Base-by-base conservation (phyloP, 495 filamentous ascomycete genomes). In the Penicillium maclennaniae region DNA sequence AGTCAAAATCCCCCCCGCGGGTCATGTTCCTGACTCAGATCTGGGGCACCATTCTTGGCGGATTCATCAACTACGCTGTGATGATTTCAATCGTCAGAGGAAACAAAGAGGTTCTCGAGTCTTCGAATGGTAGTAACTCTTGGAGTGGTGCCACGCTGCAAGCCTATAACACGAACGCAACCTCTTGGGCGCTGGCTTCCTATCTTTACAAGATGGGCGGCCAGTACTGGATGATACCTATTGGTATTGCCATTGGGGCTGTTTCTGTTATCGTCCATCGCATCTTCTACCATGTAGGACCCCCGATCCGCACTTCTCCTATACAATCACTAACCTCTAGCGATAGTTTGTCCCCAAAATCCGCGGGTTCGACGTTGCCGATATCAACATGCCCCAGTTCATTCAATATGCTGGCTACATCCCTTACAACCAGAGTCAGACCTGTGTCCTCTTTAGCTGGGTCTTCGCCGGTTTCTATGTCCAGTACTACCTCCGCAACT, bases 401-500 rank as follows among this genome's bases (percentile, higher is more conserved):
- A 65, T 77, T 36, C 64, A 70, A 40, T 77, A 71, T 36, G 69
- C 74, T 21, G 76, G 74, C 19, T 66, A 62, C 26, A 73, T 75
- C 48, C 75, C 74, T 2, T 78, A 76, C 56, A 73, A 76, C 43
- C 61, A 64, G 21, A 67, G 59, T 12, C 74, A 77, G 58, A 77
- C 76, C 8, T 67, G 63, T 26, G 62, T 65, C 14, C 31, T 79
- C 42, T 54, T 70, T 45, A 65, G 47, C 21, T 67, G 58, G 58
- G 69, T 76, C 54, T 41, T 66, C 41, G 45, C 62, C 15, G 78
- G 79, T 4, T 66, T 82, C 58, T 74, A 71, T 47, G 60, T 67
- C 6, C 82, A 85, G 61, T 74, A 68, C 46, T 85, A 76, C 45
- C 63, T 85, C 7, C 68, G 82, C 6, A 74, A 76, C 51, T 69